Evolutionary conservation across 495 filamentous ascomycete species (phyloP).

Genomic region (Thozetella sp.): DNA sequence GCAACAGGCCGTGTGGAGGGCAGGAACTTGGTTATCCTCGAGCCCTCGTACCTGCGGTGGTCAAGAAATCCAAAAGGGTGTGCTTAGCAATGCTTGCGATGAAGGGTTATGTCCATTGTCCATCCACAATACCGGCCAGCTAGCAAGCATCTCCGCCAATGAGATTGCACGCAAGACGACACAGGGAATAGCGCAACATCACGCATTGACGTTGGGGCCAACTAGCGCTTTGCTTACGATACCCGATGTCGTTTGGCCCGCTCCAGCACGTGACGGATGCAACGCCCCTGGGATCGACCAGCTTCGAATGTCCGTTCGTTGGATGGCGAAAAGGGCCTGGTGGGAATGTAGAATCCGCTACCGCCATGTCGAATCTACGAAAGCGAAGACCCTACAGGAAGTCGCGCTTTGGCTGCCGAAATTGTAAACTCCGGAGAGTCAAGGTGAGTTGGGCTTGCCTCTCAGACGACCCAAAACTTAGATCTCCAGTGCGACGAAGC

Average conservation of each 20-base stretch:
- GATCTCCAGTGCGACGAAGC: neutral
- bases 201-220: too few relatives aligned
- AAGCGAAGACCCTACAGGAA: neutral
- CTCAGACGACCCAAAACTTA: neutral
- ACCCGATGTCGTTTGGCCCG: too few relatives aligned
- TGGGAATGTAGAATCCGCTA: neutral
- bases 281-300: too few relatives aligned
- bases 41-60: too few relatives aligned
- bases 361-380: neutral
- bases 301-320: too few relatives aligned
- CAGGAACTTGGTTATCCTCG: too few relatives aligned
- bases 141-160: neutral
- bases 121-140: neutral
- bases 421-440: constrained; percentile 51
- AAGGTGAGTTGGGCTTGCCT: constrained; percentile 32
- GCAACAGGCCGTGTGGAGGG: too few relatives aligned
- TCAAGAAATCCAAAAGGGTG: too few relatives aligned
- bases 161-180: neutral
- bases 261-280: too few relatives aligned
- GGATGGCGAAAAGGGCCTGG: too few relatives aligned
- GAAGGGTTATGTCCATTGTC: too few relatives aligned
- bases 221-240: too few relatives aligned
- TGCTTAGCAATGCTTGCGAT: neutral
- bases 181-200: neutral
- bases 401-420: constrained; percentile 49